Base-by-base conservation (phyloP, 2,329 filamentous ascomycete genomes). In the Dissoconium aciculare region DNA sequence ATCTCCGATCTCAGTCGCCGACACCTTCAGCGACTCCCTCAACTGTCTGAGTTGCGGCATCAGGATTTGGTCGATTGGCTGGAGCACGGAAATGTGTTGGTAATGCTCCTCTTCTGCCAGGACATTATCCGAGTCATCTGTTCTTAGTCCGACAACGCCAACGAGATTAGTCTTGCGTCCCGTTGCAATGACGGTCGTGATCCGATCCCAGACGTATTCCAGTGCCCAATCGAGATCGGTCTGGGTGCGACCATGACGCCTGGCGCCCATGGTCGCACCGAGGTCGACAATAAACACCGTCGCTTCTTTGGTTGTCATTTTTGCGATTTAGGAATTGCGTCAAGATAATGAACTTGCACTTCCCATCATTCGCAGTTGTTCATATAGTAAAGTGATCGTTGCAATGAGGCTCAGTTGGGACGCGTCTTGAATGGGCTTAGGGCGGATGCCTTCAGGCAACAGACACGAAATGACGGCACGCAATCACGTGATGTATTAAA, bases 161-260 rank as follows among this genome's bases (percentile, higher is more conserved):
- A 83, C 60, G 13, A 68, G 69, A 47, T 73, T 71, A 1, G 77
- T 84, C 53, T 84, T 87, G 29, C 81, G 70, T 15, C 71, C 75
- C n/a, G 66, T 74, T 16, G 65, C 62, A 21, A 73, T 77, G 3
- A 75, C 82, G 5, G 70, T 71, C 4, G 76, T 77, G 42, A 91
- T 79, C 52, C 81, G 89, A 63, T 95, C 87, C 85, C 87, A 98
- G 29, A 95, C 70, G 57, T 93, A 98, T 39, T 73, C 72, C 72
- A 95, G 75, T 28, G 74, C 71, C 73, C 78, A 98, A 37, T 94
- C 82, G 11, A 98, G 69, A 52, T 95, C 79, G 3, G 78, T 78
- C 52, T 87, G 71, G 12, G 62, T 52, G 42, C 89, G 74, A 15
- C 78, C 82, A 58, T 71, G 66, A 44, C 73, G 70, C 45, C 64